Evolutionary conservation across 2,329 filamentous ascomycete species (phyloP), one percentile per base, ranked within the genome.

Genomic region (Talaromyces sp.): DNA sequence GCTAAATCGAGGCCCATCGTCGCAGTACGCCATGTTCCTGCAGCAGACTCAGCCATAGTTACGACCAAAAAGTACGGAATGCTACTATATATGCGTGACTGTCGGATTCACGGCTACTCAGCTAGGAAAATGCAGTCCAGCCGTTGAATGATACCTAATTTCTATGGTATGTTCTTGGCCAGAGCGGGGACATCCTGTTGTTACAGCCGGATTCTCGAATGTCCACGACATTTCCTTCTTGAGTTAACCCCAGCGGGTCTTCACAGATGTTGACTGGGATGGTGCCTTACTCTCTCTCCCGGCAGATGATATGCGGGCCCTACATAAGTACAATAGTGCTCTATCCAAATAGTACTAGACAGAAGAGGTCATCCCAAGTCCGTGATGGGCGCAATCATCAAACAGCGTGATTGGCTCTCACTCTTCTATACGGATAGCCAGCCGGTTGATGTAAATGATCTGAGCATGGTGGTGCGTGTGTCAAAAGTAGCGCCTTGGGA

Each of bases 131-230:
- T 61, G 58, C 38, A 65, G 47, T 60, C 51, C 40, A 56, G 63
- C 63, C 63, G 63, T 61, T 61, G 29, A 36, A 62, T 54, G 53
- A 31, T 62, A 61, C 58, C 38, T 34, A 61, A 17, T 49, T 25
- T 31, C 34, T 34, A 59, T 61, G 40, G 47, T 47, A 38, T 25
- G 15, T 17, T n/a, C 40, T n/a, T 62, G 64, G 53, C 40, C 40
- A 53, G 36, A 47, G 58, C 49, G 45, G 51, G 34, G 31, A 38
- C 38, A 25, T 56, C 17, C n/a, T 36, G 47, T 63, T 19, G 64
- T 59, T 66, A 65, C 66, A 69, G 58, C 64, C 64, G 51, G 45
- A 58, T 66, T 68, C 66, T 65, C 63, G 66, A 68, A 66, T 64
- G 51, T 65, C 63, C 61, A 58, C 62, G 53, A 69, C 61, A 64